Base-by-base conservation (phyloP, 2,329 filamentous ascomycete genomes). In the Penicillium sp. region DNA sequence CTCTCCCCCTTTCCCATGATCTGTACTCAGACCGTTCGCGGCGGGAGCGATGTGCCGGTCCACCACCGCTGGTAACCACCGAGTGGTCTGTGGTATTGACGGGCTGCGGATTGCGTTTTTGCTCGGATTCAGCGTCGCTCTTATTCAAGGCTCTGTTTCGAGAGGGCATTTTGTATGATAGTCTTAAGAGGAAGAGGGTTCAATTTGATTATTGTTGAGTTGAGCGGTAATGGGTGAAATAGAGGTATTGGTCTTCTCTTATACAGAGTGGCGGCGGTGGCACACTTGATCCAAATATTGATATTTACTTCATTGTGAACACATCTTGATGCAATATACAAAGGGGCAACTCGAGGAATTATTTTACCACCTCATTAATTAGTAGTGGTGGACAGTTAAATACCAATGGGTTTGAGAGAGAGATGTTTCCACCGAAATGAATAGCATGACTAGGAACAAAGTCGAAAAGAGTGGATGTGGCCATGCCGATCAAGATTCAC, bases 201-300 rank as follows among this genome's bases (percentile, higher is more conserved):
- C 13, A 4, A 16, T 10, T 50, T 32, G 18, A 9, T 34, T 26
- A 14, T 39, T 18, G 26, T 34, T 6, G 2, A 24, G n/a, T 32
- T 24, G 18, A 53, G 18, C 16, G n/a, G 4, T 35, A 10, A 20
- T 37, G 16, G 14, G 16, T 24, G 13, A 35, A 34, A 8, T 34
- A 47, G 18, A 47, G 7, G 1, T 40, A 4, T 29, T 14, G 31
- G 13, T 16, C 2, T 14, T 50, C 10, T 55, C 32, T 42, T 55
- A 55, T 55, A 54, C 45, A 18, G 14, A n/a, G 50, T 55, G 52
- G 52, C 45, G 51, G 51, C 45, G 46, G 52, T 55, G 52, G 52
- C 52, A 50, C 52, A 51, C 29, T 32, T 44, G n/a, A 8, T 13
- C 31, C 32, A 9, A n/a, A 18, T 1, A 24, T 35, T 35, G 49